Conservation (phyloP, 768 basidiomycete species). For the Suillus lakei region DNA sequence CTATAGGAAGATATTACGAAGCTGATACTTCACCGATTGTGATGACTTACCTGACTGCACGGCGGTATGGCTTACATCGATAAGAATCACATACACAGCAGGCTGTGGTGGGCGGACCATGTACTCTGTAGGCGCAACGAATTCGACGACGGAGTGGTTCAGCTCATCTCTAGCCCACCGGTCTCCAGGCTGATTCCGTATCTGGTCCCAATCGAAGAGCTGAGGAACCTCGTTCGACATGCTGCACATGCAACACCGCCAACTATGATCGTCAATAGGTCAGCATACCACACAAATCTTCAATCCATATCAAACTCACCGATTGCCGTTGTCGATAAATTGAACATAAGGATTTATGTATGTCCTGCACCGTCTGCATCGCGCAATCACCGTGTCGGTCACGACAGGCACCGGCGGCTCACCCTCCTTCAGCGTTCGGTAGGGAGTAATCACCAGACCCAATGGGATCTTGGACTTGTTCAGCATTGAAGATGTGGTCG, state of each 20-base stretch:
- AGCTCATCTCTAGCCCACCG: conserved; percentile 93
- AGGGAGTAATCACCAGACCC: conserved; percentile 88
- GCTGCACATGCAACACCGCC: conserved; percentile 99
- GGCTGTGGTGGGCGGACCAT: conserved; percentile 99
- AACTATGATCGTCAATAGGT: conserved; percentile 48
- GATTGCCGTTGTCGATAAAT: conserved; percentile 97
- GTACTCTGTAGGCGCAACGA: conserved; percentile 97
- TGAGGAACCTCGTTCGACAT: conserved; percentile 99
- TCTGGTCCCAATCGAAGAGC: conserved; percentile 98
- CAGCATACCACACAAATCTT: conserved; percentile 12
- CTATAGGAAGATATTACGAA: conserved; percentile 39
- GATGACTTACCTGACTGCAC: conserved; percentile 80
- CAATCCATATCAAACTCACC: conserved; percentile 46
- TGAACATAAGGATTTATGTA: conserved; percentile 98
- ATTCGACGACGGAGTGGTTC: conserved; percentile 94
- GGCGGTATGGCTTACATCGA: conserved; percentile 93
- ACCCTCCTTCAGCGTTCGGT: conserved; percentile 83
- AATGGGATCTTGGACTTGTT: conserved; percentile 91
- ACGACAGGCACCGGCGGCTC: conserved; percentile 88
- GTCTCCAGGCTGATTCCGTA: conserved; percentile 91
- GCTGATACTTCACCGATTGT: background rate
- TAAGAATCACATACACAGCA: conserved; percentile 94
- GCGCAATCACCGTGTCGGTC: conserved; percentile 92
- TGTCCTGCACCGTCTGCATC: conserved; percentile 93
- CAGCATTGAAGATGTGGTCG: conserved; percentile 85